A percentile compares a stretch with the other conserved stretches of the same genome.
These are phyloP conservation scores for Dioszegia aurantiaca DNA, from an alignment of 768 basidiomycete species.

Conservation along the genomic window DNA sequence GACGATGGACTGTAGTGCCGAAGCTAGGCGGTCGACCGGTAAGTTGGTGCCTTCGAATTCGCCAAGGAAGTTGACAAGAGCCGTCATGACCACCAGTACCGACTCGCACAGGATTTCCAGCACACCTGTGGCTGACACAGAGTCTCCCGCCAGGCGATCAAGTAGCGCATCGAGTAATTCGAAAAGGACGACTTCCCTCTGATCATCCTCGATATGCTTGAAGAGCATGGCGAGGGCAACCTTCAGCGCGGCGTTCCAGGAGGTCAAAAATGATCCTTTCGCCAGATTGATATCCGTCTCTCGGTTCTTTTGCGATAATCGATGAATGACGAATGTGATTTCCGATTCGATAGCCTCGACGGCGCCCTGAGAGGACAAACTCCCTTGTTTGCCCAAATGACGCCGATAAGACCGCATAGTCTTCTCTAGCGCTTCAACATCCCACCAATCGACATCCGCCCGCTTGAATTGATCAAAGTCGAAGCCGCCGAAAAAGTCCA, in stretches of 20 bases:
- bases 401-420: conserved; percentile 65
- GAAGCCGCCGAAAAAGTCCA: conserved; percentile 38
- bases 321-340: conserved; percentile 71
- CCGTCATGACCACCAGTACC: conserved; percentile 76
- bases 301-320: conserved; percentile 83
- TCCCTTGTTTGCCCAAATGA: conserved; percentile 66
- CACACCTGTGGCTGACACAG: conserved; percentile 62
- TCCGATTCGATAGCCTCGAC: conserved; percentile 68
- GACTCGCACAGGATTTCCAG: conserved; percentile 80
- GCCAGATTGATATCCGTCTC: conserved; percentile 75
- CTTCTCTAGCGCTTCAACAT: conserved; percentile 62
- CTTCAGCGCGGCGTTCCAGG: conserved; percentile 83
- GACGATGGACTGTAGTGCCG: conserved; percentile 69
- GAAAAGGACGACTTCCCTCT: conserved; percentile 81
- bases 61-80: conserved; percentile 59
- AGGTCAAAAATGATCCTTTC: conserved; percentile 66
- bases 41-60: conserved; percentile 54
- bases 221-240: conserved; percentile 83
- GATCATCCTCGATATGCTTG: conserved; percentile 72
- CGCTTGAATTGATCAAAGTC: conserved; percentile 41
- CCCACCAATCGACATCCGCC: conserved; percentile 38
- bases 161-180: conserved; percentile 84
- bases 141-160: conserved; percentile 63
- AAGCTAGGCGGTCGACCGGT: conserved; percentile 74
- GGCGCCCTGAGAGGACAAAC: conserved; percentile 59